Base-by-base conservation (phyloP, 2,329 filamentous ascomycete genomes). In the Remersonia thermophila region DNA sequence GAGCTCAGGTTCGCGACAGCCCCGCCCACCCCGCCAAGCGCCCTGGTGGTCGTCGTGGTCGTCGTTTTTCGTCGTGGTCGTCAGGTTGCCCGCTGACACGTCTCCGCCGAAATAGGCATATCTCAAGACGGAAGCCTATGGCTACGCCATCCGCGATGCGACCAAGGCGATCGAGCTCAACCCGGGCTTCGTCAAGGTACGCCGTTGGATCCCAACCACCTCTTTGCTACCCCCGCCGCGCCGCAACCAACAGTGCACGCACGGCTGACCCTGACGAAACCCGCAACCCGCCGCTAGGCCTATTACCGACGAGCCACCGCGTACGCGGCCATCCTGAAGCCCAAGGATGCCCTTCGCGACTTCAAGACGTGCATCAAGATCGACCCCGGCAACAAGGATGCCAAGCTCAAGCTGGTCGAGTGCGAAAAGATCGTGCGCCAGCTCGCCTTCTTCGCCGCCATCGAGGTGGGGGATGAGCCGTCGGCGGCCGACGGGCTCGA, bases 381-480 rank as follows among this genome's bases (percentile, higher is more conserved):
- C 56, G 85, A 87, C 40, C 89, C 91, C 3, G 67, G 65, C 50
- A 94, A 95, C 61, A 86, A 86, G 51, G 85, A 91, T 65, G 89
- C 87, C 38, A 87, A 83, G 58, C 67, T 93, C 48, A 94, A 93
- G 66, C 67, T 93, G 49, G 77, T 83, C 42, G 89, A 96, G 55
- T 95, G 87, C 62, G 84, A 94, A 58, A 95, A 93, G 68, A 76
- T 94, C 49, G 84, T 96, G 47, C 86, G 89, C 54, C 80, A 89
- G 52, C 66, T 89, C 52, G 84, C 91, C 42, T 98, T 98, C 61
- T 80, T 93, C 50, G 86, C 84, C 49, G 91, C 91, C 23, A 98
- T 96, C 51, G 89, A 96, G 57, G 73, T 96, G 31, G 77, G 81
- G 40, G 91, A 96, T 49, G 83, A 89, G 46, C 86, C 89, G 3